These are phyloP conservation scores for Graphilbum ipis-grandicollis DNA, from an alignment of 2,329 filamentous ascomycete species.

Conservation along the genomic window DNA sequence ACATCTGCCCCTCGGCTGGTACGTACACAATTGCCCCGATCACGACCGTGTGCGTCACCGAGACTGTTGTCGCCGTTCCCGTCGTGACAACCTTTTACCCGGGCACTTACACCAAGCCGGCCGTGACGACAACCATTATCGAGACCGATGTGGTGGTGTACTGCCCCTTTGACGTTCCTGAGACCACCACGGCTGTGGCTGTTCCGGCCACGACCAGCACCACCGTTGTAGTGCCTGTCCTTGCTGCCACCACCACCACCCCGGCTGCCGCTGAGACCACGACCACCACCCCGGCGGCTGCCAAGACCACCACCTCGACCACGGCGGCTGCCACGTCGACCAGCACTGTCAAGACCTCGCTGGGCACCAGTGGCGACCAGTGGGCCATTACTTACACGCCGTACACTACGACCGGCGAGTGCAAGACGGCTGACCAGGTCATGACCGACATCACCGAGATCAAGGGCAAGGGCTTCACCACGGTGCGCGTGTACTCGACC, in stretches of 20 bases:
- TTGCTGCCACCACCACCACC: conserved; percentile 9
- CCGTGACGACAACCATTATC: conserved; percentile 49
- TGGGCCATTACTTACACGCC: conserved; percentile 72
- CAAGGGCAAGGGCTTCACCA: conserved; percentile 46
- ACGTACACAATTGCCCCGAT: conserved; percentile 59
- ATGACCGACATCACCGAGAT: conserved; percentile 44
- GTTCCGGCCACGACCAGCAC: conserved; percentile 11
- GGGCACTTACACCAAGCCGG: conserved; percentile 56
- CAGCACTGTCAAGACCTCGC: conserved; percentile 7
- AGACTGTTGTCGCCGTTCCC: conserved; percentile 44
- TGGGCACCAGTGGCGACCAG: conserved; percentile 28
- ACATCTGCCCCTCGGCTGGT: conserved; percentile 36
- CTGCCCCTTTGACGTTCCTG: conserved; percentile 46
- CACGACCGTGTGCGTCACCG: conserved; percentile 34
- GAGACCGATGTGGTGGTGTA: conserved; percentile 50
- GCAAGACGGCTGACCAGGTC: conserved; percentile 47
- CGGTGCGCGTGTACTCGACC: conserved; percentile 74
- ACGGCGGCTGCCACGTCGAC: conserved; percentile 10
- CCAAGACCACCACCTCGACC: conserved; percentile 15
- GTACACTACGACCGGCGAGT: conserved; percentile 41
- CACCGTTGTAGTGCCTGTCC: neutral
- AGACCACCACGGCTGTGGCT: conserved; percentile 12
- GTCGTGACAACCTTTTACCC: conserved; percentile 45
- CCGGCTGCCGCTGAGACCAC: conserved; percentile 9
- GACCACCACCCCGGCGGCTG: conserved; percentile 11